Base-by-base conservation (phyloP, 2,329 filamentous ascomycete genomes). In the Alternaria postmessia region DNA sequence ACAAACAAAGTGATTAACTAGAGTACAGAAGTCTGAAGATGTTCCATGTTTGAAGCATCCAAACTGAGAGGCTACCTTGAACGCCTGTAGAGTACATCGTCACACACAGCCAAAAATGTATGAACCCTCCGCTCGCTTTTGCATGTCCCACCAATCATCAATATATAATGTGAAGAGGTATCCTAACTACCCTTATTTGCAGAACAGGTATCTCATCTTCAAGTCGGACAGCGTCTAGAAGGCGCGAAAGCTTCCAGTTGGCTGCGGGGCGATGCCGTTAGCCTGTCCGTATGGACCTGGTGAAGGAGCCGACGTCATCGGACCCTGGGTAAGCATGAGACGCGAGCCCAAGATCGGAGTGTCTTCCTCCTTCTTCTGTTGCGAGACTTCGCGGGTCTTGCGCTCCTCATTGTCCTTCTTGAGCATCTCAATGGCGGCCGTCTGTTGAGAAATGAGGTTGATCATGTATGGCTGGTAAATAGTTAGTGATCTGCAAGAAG, bases 331-430 rank as follows among this genome's bases (percentile, higher is more conserved):
- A 70, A 99, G 91, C 94, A 99, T 96, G 53, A 99, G 87, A 54
- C 95, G 89, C 66, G 89, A 91, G 54, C 94, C 94, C 26, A 99
- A 87, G 72, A 99, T 98, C 5, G 95, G 95, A 1, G 93, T 94
- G 79, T 91, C 94, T 75, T 96, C 93, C 75, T 98, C 94, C 57
- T 94, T 92, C 84, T 92, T 94, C 83, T 94, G 88, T 67, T 95
- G 91, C 66, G 88, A 89, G 36, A 85, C 85, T 81, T 89, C 87
- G 63, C 82, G 83, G 18, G 83, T 80, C 79, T 97, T 97, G 74
- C 94, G 91, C 76, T 94, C 92, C 80, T 99, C 96, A 76, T 98
- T 99, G 81, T 99, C 96, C 64, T 92, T 92, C 86, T 96, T 96
- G 63, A 99, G 87, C 61, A 85, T 79, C 60, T 93, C 88, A 69